phyloP scores from a whole-genome alignment of 2,329 filamentous ascomycete genomes.

The Diplodia scrobiculata region DNA sequence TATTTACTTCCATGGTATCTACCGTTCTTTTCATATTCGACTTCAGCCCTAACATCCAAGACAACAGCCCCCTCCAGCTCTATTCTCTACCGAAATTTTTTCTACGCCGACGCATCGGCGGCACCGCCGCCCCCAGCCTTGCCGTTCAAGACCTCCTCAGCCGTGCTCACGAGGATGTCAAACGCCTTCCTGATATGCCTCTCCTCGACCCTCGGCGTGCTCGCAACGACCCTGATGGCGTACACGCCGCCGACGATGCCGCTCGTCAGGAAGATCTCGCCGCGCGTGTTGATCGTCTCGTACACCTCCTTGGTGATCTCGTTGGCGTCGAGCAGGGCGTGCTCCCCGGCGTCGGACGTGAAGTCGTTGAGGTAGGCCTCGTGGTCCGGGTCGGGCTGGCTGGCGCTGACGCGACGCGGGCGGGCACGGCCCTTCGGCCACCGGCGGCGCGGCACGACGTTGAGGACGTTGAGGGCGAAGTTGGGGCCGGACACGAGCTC shows the following conservation, averaged over 20 bases:
- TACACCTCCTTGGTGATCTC: slow-evolving; percentile 72
- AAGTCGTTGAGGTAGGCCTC: slow-evolving; percentile 42
- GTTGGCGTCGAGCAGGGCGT: slow-evolving; percentile 62
- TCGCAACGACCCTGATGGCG: slow-evolving; percentile 79
- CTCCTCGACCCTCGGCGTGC: slow-evolving; percentile 69
- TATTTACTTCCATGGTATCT: not conserved
- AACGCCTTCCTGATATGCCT: slow-evolving; percentile 73
- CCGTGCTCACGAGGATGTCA: slow-evolving; percentile 66
- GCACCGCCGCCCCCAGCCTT: not conserved
- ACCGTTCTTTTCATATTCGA: not conserved
- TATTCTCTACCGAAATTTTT: not conserved
- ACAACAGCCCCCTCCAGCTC: too few species aligned
- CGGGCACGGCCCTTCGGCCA: slow-evolving; percentile 24
- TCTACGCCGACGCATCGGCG: slow-evolving; percentile 5
- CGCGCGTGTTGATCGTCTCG: slow-evolving; percentile 70
- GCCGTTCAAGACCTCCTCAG: slow-evolving; percentile 53
- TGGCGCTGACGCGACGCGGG: slow-evolving; percentile 31
- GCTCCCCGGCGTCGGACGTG: slow-evolving; percentile 41
- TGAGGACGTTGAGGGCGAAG: slow-evolving; percentile 81
- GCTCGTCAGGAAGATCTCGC: slow-evolving; percentile 80
- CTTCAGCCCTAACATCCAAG: not conserved
- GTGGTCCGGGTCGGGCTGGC: slow-evolving; percentile 37
- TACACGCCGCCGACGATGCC: slow-evolving; percentile 72
- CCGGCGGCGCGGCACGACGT: slow-evolving; percentile 54
- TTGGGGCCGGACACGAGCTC: slow-evolving; percentile 70